phyloP scores from a whole-genome alignment of 2,329 filamentous ascomycete species.

The Dothiorella sarmentorum region DNA sequence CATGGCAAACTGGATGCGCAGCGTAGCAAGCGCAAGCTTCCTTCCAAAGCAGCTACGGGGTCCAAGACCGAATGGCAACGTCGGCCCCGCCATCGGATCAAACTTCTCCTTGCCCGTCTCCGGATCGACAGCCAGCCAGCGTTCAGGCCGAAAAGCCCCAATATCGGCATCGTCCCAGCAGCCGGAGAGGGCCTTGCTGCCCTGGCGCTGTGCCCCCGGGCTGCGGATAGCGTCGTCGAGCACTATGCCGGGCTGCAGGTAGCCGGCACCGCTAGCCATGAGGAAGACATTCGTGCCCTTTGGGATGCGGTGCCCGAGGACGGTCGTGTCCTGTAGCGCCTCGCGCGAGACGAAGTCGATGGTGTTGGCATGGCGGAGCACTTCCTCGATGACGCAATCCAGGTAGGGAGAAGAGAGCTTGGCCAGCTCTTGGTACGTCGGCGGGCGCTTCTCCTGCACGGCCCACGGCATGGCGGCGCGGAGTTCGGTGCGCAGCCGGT shows the following conservation, averaged over 20 bases:
- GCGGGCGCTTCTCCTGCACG: constrained; percentile 17
- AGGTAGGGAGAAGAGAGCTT: constrained; percentile 1
- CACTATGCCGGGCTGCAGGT: not conserved
- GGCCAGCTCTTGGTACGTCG: constrained; percentile 23
- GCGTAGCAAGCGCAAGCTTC: constrained; percentile 25
- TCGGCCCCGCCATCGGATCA: not conserved
- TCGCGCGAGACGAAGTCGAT: constrained; percentile 29
- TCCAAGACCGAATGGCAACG: constrained; percentile 26
- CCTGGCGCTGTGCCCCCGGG: not conserved
- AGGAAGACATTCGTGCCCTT: constrained; percentile 37
- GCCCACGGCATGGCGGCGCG: constrained; percentile 27
- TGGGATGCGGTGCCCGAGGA: constrained; percentile 42
- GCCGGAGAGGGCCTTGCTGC: not conserved
- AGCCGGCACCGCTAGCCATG: constrained; percentile 24
- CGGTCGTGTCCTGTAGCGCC: constrained; percentile 35
- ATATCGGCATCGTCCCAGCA: not conserved
- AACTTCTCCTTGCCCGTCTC: not conserved
- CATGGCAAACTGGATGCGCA: constrained; percentile 22
- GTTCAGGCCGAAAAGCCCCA: not conserved
- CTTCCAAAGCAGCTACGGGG: constrained; percentile 28
- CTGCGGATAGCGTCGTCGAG: not conserved
- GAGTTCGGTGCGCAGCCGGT: constrained; percentile 33
- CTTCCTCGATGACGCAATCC: constrained; percentile 43
- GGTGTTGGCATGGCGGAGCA: constrained; percentile 33
- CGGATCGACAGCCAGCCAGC: not conserved